A percentile compares a stretch with the other conserved stretches of the same genome.
Evolutionary conservation across 2,329 filamentous ascomycete species (phyloP).

Genomic region (Colletotrichum noveboracense): DNA sequence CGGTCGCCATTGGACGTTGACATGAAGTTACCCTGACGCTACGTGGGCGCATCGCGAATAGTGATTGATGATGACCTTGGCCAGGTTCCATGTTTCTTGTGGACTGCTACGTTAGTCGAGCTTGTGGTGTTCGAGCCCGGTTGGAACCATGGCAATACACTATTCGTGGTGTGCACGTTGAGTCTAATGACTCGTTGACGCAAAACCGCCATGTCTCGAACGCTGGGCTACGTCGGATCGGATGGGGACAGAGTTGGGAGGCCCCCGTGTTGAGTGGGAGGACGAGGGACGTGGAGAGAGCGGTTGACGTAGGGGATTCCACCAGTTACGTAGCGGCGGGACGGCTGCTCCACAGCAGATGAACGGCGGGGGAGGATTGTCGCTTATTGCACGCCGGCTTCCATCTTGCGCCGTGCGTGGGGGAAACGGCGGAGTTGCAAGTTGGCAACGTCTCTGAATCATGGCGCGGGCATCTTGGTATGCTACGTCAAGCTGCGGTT

Average conservation of each 20-base stretch:
- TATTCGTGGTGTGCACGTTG: background rate
- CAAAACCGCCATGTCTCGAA: constrained; percentile 4
- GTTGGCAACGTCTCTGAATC: background rate
- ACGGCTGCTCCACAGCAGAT: background rate
- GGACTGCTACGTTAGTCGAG: background rate
- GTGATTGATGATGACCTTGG: background rate
- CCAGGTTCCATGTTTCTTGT: background rate
- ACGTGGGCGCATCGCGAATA: background rate
- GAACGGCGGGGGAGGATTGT: constrained; percentile 11
- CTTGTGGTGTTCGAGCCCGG: background rate
- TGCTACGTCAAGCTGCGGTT: background rate
- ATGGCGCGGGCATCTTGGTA: background rate
- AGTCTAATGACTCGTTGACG: constrained; percentile 9
- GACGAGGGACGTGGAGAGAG: background rate
- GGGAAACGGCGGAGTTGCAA: background rate
- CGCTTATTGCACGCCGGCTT: background rate
- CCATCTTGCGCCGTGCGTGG: background rate
- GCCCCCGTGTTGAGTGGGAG: background rate
- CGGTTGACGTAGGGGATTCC: constrained; percentile 10
- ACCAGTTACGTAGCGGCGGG: constrained; percentile 10
- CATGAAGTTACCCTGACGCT: background rate
- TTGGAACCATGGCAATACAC: background rate
- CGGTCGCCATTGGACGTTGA: background rate
- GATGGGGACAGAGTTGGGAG: background rate
- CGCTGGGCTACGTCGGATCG: background rate